phyloP scores from a whole-genome alignment of 1,139 yeast species.

The Blastobotrys illinoisensis region DNA sequence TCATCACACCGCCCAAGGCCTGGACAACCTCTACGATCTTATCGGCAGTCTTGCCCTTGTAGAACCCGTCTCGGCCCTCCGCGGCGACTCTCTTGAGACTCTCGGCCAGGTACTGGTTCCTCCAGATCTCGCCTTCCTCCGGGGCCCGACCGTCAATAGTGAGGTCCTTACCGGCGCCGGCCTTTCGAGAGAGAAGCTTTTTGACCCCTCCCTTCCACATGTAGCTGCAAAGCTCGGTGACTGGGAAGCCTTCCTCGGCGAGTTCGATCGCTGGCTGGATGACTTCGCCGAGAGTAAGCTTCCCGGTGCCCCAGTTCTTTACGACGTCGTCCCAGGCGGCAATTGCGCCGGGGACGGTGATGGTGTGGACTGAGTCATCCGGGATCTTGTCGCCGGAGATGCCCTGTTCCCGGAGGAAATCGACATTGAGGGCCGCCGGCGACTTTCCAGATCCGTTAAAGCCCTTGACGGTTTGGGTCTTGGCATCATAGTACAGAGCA shows the following conservation, averaged over 20 bases:
- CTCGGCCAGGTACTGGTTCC: slow-evolving; percentile 49
- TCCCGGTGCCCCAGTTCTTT: slow-evolving; percentile 69
- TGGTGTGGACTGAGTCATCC: slow-evolving; percentile 48
- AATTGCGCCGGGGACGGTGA: slow-evolving; percentile 73
- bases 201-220: slow-evolving; percentile 42
- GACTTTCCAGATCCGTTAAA: slow-evolving; percentile 76
- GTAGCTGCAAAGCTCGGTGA: slow-evolving; percentile 52
- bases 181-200: slow-evolving; percentile 1
- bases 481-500: slow-evolving; percentile 52
- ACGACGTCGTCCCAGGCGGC: slow-evolving; percentile 73
- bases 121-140: slow-evolving; percentile 53
- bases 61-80: slow-evolving; percentile 60
- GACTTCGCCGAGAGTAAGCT: slow-evolving; percentile 52
- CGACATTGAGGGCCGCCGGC: slow-evolving; percentile 48
- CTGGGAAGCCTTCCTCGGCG: slow-evolving; percentile 64
- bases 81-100: slow-evolving; percentile 49
- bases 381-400: slow-evolving; percentile 38
- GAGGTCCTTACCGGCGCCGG: not conserved
- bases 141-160: slow-evolving; percentile 40
- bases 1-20: slow-evolving; percentile 51
- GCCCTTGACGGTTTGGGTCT: slow-evolving; percentile 51
- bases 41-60: slow-evolving; percentile 62
- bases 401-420: slow-evolving; percentile 43
- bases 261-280: slow-evolving; percentile 66
- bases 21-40: slow-evolving; percentile 53